These are phyloP conservation scores for Rutstroemia sp. DNA, from an alignment of 2,329 filamentous ascomycete species.

Conservation along the genomic window DNA sequence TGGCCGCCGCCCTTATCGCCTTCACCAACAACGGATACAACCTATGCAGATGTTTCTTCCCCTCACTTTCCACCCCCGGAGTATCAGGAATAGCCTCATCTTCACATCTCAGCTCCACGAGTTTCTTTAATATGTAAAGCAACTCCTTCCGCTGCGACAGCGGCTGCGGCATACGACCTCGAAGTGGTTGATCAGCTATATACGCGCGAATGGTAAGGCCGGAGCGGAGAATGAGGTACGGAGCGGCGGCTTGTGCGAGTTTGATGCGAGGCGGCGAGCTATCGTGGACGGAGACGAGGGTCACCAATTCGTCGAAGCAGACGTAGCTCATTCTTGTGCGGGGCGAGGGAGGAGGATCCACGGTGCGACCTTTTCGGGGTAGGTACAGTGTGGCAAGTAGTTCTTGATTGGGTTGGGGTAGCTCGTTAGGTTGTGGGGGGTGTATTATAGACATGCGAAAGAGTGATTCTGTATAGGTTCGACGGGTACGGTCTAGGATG, in stretches of 20 bases:
- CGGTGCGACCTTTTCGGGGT: conserved; percentile 63
- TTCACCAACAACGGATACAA: conserved; percentile 72
- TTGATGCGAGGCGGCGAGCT: conserved; percentile 24
- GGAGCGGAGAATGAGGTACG: conserved; percentile 74
- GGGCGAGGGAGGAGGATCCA: conserved; percentile 54
- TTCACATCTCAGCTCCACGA: conserved; percentile 63
- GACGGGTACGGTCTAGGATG: conserved; percentile 60
- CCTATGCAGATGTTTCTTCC: conserved; percentile 68
- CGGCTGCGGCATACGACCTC: conserved; percentile 84
- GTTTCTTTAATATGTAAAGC: conserved; percentile 57
- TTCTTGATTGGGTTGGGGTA: conserved; percentile 41
- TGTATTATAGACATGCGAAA: conserved; percentile 82
- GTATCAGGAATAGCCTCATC: conserved; percentile 58
- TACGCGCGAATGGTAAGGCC: conserved; percentile 78
- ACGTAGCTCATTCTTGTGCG: conserved; percentile 71
- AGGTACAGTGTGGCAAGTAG: conserved; percentile 57
- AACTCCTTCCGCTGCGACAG: conserved; percentile 74
- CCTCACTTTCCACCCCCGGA: conserved; percentile 45
- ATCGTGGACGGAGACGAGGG: conserved; percentile 51
- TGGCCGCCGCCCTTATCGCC: conserved; percentile 52
- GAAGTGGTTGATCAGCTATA: conserved; percentile 82
- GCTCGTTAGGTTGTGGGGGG: conserved; percentile 49
- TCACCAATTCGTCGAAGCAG: conserved; percentile 72
- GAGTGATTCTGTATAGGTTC: conserved; percentile 64
- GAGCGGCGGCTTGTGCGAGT: conserved; percentile 69